Base-by-base conservation (phyloP, 208 protist species). In the Paratrypanosoma confusum region DNA sequence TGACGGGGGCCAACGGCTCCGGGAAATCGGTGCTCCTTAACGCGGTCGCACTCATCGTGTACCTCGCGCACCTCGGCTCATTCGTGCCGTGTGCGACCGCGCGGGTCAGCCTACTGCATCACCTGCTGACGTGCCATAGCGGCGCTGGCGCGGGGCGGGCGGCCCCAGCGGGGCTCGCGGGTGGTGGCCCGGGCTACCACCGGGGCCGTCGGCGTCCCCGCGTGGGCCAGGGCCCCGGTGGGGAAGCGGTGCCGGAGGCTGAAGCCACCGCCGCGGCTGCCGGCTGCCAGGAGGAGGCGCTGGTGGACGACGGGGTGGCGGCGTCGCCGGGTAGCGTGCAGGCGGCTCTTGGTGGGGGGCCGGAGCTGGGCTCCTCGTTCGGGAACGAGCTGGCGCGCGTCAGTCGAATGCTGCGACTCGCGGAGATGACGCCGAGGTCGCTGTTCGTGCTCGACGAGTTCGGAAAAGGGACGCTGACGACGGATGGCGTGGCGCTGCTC, bases 391-490 rank as follows among this genome's bases (percentile, higher is more conserved):
- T 69, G 26, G 57, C 72, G 10, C 53, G 65, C 20, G 53, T 92
- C 36, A 77, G 74, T 38, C 69, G 73, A 1, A 66, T 78, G 41
- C 40, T 91, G 26, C 65, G 73, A 18, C 49, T n/a, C n/a, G n/a
- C n/a, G n/a, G n/a, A n/a, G n/a, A n/a, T n/a, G n/a, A n/a, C n/a
- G n/a, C n/a, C n/a, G n/a, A 36, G 56, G 7, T 71, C 81, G 3
- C 58, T 97, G 20, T 49, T 97, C 4, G 42, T 96, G 11, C 25
- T 97, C 23, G 93, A 97, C 53, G 95, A 97, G 50, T 95, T 96
- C 60, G 95, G 95, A 14, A 93, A 93, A 23, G 95, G 90, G 20
- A 96, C 90, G 11, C 45, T 79, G n/a, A 63, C 87, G 0, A 53
- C 71, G 23, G 87, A 95, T 52, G 86, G 74, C n/a, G 58, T 66